Percentiles rank a stretch among this genome's conserved stretches.
Conservation (phyloP, 1,284 basidiomycete genomes). For the Ceratorhiza oryzae-sativae region DNA sequence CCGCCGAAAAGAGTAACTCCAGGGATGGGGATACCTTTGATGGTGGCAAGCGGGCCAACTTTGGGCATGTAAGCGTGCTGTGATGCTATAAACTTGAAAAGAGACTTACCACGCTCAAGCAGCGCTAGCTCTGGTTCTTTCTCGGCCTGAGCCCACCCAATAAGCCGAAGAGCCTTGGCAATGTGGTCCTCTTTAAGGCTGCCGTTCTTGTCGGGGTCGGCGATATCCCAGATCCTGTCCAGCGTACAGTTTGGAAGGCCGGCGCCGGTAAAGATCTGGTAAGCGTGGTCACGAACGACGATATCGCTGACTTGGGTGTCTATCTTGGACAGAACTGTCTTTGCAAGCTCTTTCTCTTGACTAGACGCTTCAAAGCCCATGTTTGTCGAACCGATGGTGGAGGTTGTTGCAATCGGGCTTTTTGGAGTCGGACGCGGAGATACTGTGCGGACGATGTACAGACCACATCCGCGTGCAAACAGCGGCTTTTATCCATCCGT, state of each 20-base stretch:
- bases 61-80: no score
- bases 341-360: slow-evolving; percentile 71
- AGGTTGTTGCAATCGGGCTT: no score
- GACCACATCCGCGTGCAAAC: no score
- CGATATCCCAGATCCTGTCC: slow-evolving; percentile 92
- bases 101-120: slow-evolving; percentile 68
- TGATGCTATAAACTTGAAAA: no score
- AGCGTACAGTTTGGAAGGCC: slow-evolving; percentile 79
- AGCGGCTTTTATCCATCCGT: no score
- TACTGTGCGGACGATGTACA: no score
- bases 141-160: slow-evolving; percentile 92
- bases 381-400: no score
- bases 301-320: slow-evolving; percentile 81
- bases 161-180: slow-evolving; percentile 84
- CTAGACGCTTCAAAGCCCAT: no score
- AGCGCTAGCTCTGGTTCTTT: slow-evolving; percentile 69
- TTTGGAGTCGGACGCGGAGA: no score
- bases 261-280: slow-evolving; percentile 80
- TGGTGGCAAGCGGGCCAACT: slow-evolving; percentile 84
- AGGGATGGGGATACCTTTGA: slow-evolving; percentile 72
- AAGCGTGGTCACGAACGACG: slow-evolving; percentile 85
- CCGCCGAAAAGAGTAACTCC: slow-evolving; percentile 42
- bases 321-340: slow-evolving; percentile 70
- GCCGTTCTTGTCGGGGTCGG: slow-evolving; percentile 93
- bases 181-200: slow-evolving; percentile 87